Evolutionary conservation across 768 basidiomycete species (phyloP).

Genomic region (Rhodosporidiobolus odoratus): DNA sequence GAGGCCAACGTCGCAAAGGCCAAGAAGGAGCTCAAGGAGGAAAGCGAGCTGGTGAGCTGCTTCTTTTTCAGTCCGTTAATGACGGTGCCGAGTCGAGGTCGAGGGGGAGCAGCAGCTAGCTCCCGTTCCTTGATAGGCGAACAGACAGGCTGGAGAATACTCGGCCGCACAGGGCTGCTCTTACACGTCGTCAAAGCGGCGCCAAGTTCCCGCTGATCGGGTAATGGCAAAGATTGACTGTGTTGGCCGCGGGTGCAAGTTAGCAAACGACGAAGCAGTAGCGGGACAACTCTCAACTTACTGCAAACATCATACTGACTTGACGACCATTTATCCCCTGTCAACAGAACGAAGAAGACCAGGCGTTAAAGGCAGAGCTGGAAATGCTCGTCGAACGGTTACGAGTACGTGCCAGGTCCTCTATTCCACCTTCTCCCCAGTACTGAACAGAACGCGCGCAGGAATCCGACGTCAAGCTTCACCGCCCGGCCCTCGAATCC

Average conservation of each 20-base stretch:
- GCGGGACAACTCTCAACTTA: too few relatives aligned
- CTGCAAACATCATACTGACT: too few relatives aligned
- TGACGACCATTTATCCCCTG: background rate
- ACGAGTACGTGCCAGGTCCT: constrained; percentile 58
- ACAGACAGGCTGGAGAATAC: too few relatives aligned
- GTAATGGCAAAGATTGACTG: too few relatives aligned
- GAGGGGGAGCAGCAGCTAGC: background rate
- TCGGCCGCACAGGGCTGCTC: too few relatives aligned
- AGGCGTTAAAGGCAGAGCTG: constrained; percentile 83
- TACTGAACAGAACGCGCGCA: constrained; percentile 45
- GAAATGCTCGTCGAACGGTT: constrained; percentile 95
- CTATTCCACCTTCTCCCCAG: background rate
- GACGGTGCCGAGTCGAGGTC: background rate
- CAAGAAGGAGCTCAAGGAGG: constrained; percentile 37
- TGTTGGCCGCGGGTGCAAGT: too few relatives aligned
- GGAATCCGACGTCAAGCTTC: constrained; percentile 81
- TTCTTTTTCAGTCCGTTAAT: background rate
- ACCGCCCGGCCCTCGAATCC: constrained; percentile 85
- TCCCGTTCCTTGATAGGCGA: too few relatives aligned
- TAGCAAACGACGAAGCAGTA: too few relatives aligned
- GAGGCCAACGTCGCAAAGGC: constrained; percentile 24
- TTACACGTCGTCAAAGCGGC: too few relatives aligned
- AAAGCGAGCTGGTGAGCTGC: constrained; percentile 30
- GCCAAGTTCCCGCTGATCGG: background rate
- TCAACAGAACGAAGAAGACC: constrained; percentile 85